Evolutionary conservation across 2,329 filamentous ascomycete species (phyloP), one percentile per base, ranked within the genome.

Genomic region (Botrytis hyacinthi): DNA sequence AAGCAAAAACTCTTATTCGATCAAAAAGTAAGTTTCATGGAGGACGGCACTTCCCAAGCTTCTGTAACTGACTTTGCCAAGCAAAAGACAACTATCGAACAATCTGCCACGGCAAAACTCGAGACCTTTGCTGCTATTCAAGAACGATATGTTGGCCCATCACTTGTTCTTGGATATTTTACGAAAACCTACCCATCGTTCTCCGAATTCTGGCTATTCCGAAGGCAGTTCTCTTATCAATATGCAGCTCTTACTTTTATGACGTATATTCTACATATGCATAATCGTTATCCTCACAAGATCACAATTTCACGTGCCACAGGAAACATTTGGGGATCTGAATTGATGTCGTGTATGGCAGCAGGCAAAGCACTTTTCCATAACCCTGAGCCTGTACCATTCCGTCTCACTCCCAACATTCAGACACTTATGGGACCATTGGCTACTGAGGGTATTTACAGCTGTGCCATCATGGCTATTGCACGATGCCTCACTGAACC

Each of bases 221-320:
- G 96, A 74, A 91, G 95, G 74, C 95, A 97, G 77, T 97, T 99
- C 84, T 93, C 94, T 35, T 98, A 98, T 85, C 96, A 99, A 83
- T 91, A 97, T 75, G 95, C 96, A 32, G 90, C 95, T 2, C 88
- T 98, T 76, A 97, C 96, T 1, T 99, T 99, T 84, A 97, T 99
- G 92, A 98, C 96, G 6, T 99, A 98, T 81, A 92, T 98, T 74
- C 92, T 99, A 85, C 95, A 95, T 84, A 98, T 99, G 90, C 94
- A 95, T 81, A 94, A 94, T 82, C 93, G 96, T 44, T 97, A 96
- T 82, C 97, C 96, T 9, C 94, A 95, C 83, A 99, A 99, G 87
- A 92, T 98, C 82, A 92, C 93, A 83, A 97, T 99, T 80, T 92
- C 94, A 18, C 91, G 94, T 37, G 89, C 89, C 44, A 94, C 92